Evolutionary conservation across 2,329 filamentous ascomycete genomes (phyloP), one percentile per base, ranked within the genome.

Genomic region (Verticillium dahliae): DNA sequence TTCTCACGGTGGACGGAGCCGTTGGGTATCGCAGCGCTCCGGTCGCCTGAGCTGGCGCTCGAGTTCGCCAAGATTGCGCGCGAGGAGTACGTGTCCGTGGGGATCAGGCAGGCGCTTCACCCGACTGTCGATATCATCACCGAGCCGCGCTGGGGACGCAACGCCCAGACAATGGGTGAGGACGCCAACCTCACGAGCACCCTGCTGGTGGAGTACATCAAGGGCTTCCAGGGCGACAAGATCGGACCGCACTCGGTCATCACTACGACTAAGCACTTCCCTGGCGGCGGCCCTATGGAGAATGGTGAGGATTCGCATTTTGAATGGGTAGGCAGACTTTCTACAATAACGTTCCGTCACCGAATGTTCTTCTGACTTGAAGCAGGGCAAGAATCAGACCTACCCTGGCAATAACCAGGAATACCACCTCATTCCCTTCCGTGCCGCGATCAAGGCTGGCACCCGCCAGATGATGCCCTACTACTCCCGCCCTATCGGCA

Each of bases 211-310:
- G 75, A 76, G 1, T 82, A 81, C 60, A 76, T 83, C 65, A 74
- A 76, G 56, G 80, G 80, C 18, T 77, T 83, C 56, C 79, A 80
- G 33, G 79, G 77, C 0, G 71, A 75, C 1, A 69, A 73, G 38
- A 70, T 81, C 18, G 80, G 80, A 0, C 65, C 69, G 0, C 63
- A 75, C 34, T 80, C 78, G 1, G 76, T 83, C 3, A 76, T 75
- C 1, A 80, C 81, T 0, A 76, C 82, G 2, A 81, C 80, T 0
- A 84, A 84, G 69, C 81, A 84, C 63, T 84, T 84, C 65, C 81
- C 81, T 0, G 81, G 81, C 3, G 79, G 75, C 6, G 81, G 81
- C 0, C 76, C 81, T 0, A 75, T 79, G 66, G 70, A 80, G 61
- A 70, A 80, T 57, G 81, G 81, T 22, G 79, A 83, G 56, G 81